Conservation (phyloP, 805 yeast species). For the Monosporozyma siamensis region DNA sequence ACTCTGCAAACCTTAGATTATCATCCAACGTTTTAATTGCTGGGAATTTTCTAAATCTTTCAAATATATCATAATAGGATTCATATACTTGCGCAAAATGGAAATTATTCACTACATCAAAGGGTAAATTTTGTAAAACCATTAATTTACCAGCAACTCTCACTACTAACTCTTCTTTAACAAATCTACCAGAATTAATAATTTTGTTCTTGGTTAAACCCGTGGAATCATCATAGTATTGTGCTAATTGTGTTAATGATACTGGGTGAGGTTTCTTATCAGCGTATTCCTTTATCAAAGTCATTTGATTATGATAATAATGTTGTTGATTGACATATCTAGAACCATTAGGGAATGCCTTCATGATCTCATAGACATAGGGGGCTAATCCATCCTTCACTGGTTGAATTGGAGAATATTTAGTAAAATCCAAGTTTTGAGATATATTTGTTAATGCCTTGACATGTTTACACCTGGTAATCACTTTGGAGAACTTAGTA, state of each 20-base stretch:
- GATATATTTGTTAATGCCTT: constrained; percentile 18
- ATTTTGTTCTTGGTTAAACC: constrained; percentile 67
- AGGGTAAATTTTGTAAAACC: constrained; percentile 76
- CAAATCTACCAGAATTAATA: constrained; percentile 79
- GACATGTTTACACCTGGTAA: constrained; percentile 11
- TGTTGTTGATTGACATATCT: constrained; percentile 56
- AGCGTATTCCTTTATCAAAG: constrained; percentile 20
- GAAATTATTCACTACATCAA: constrained; percentile 71
- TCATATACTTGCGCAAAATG: constrained; percentile 85
- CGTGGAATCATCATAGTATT: constrained; percentile 58
- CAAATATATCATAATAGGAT: constrained; percentile 80
- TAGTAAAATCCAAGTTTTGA: constrained; percentile 29
- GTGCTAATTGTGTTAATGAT: constrained; percentile 80
- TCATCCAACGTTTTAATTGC: constrained; percentile 61
- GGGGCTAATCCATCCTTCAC: constrained; percentile 30
- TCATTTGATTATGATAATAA: constrained; percentile 55
- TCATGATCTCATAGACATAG: constrained; percentile 28
- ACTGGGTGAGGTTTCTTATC: constrained; percentile 76
- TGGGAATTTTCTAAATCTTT: constrained; percentile 68
- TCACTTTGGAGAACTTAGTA: background rate
- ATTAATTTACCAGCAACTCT: constrained; percentile 72
- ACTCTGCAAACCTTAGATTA: constrained; percentile 61
- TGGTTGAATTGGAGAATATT: constrained; percentile 28
- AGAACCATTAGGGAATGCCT: constrained; percentile 36
- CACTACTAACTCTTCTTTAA: constrained; percentile 73